Base-by-base conservation (phyloP, 164 flowering plant species). In the Kingdonia uniflora region DNA sequence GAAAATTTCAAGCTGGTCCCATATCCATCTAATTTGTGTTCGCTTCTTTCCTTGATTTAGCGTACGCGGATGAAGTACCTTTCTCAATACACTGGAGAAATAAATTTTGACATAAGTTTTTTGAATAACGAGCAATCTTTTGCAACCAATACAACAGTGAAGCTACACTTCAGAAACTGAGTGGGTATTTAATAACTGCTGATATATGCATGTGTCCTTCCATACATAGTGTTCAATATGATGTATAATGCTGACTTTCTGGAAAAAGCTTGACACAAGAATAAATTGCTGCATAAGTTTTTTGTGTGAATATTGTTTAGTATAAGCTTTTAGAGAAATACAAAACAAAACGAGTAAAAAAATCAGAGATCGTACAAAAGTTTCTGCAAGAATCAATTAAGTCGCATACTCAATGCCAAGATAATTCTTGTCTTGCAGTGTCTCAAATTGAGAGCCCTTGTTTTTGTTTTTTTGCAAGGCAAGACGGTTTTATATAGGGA, bases 71-170 rank as follows among this genome's bases (percentile, higher is more conserved):
- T 16, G 85, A 66, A 64, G 65, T 77, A 21, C 92, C 89, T 68
- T 80, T 81, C 70, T 87, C 96, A 50, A 87, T 87, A 57, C 87
- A 76, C 89, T 87, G 66, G n/a, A 52, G 39, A 26, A 46, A 10
- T 39, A 25, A 46, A 21, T 35, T 49, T 6, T 19, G 40, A 59
- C 21, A 51, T 13, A 8, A n/a, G 7, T 16, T 16, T 17, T 16
- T n/a, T n/a, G 16, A 12, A 23, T 14, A 20, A 37, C 1, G 13
- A 17, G 39, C 8, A 19, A 29, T 19, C 21, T 22, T 1, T 22
- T 41, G 6, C 11, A 54, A 2, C 29, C 16, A 23, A 29, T 8
- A 5, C 19, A 49, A 5, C 7, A 26, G 12, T 49, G 11, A 26
- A 23, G 29, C 19, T n/a, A 49, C 2, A 12, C 4, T 44, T 16